Percentiles rank a stretch among this genome's conserved stretches.
phyloP scores from a whole-genome alignment of 2,329 filamentous ascomycete genomes.

The Nemania sp. region DNA sequence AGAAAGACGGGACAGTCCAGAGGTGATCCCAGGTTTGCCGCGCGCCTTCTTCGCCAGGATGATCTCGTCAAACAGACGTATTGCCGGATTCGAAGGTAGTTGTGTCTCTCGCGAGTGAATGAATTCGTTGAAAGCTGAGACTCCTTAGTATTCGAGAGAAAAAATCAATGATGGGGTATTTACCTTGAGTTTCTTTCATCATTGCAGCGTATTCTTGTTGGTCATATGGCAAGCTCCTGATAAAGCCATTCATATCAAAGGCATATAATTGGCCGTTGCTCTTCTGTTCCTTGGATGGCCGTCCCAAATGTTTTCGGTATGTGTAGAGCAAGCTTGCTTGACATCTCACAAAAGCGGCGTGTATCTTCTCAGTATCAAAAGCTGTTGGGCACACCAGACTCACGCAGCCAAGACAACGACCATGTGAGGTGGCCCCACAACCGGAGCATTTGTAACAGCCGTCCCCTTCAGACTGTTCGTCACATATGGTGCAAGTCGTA shows the following conservation, averaged over 20 bases:
- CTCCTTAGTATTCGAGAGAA: conserved; percentile 27
- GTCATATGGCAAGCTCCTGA: conserved; percentile 66
- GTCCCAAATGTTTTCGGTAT: conserved; percentile 65
- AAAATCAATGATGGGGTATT: conserved; percentile 19
- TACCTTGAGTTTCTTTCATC: conserved; percentile 70
- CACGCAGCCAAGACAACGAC: conserved; percentile 63
- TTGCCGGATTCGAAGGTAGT: conserved; percentile 61
- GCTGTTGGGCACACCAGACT: conserved; percentile 66
- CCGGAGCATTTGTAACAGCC: conserved; percentile 75
- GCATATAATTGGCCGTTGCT: conserved; percentile 61
- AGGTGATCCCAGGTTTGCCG: conserved; percentile 67
- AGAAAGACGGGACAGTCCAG: conserved; percentile 64
- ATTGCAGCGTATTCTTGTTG: conserved; percentile 66
- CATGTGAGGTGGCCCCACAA: conserved; percentile 62
- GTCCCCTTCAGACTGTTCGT: conserved; percentile 72
- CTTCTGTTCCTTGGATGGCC: conserved; percentile 64
- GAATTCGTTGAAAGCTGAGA: conserved; percentile 74
- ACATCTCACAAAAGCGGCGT: conserved; percentile 66
- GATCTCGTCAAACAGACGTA: conserved; percentile 82
- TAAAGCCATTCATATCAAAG: conserved; percentile 68
- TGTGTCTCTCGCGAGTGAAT: conserved; percentile 78
- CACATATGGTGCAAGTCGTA: conserved; percentile 72
- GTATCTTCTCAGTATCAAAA: conserved; percentile 64
- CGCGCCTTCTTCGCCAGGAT: conserved; percentile 75
- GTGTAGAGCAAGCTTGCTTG: conserved; percentile 68